Evolutionary conservation across 306 rosid species (phyloP), one percentile per base, ranked within the genome.

Genomic region (Chamaecrista fasciculata): DNA sequence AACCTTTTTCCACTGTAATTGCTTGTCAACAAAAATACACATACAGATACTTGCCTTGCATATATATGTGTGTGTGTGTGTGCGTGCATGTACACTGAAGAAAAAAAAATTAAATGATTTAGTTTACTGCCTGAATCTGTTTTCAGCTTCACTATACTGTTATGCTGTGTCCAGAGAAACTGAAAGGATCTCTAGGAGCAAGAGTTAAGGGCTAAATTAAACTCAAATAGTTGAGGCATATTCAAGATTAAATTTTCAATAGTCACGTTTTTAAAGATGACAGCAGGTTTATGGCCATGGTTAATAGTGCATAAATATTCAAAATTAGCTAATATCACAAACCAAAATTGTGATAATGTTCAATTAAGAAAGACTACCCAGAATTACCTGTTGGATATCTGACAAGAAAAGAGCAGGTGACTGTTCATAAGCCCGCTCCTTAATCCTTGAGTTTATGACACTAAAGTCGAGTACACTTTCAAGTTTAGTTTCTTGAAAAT

Each of bases 311-410:
- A 47, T 19, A 77, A 42, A 25, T 40, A 31, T 34, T 60, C 11
- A 72, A 11, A 49, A 42, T 42, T 2, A 14, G 47, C 12, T 42
- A 42, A 42, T 14, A 14, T 11, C 47, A 44, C 50, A 57, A 25
- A 56, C 49, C 58, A 49, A 47, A 39, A 50, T 34, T 8, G 36
- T 33, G 36, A 33, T 33, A 33, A 37, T 48, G 43, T 36, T 34
- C 33, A 28, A 52, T 58, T 43, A 18, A 25, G 20, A 50, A 31
- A 75, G 42, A 51, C 21, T 26, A 34, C 10, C 50, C 56, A 69
- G 63, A 69, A 75, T 73, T 84, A 85, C 98, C 98, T 83, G 87
- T 77, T 88, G 89, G 75, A 90, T 62, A 80, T 93, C 98, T 53
- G 83, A 72, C 70, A 84, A 82, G 91, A 93, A 90, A 76, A 88